Evolutionary conservation across 1,284 basidiomycete species (phyloP).

Genomic region (Papiliotrema nemorosa): DNA sequence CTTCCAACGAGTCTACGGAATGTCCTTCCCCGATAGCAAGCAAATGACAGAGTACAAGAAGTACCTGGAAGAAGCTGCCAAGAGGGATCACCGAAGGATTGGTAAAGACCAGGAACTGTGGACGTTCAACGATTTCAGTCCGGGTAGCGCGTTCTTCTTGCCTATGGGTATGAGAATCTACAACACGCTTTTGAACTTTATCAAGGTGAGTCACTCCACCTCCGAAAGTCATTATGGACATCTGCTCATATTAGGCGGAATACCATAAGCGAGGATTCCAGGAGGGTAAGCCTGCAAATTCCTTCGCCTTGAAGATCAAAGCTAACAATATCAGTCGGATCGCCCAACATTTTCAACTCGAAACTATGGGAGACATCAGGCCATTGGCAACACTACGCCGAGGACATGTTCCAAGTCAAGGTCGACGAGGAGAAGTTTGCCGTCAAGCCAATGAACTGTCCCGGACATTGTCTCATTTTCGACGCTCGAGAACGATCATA

Average conservation of each 20-base stretch:
- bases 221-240: neutral
- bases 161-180: conserved; percentile 97
- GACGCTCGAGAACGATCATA: conserved; percentile 91
- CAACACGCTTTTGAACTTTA: conserved; percentile 85
- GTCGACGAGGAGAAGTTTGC: conserved; percentile 94
- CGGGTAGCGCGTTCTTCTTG: conserved; percentile 94
- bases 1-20: conserved; percentile 94
- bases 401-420: conserved; percentile 94
- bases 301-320: conserved; percentile 9
- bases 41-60: conserved; percentile 93
- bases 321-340: conserved; percentile 64
- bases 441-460: conserved; percentile 99
- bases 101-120: conserved; percentile 96
- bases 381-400: conserved; percentile 96
- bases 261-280: conserved; percentile 54
- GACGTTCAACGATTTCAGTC: conserved; percentile 96
- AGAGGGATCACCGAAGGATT: conserved; percentile 94
- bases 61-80: conserved; percentile 94
- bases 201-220: conserved; percentile 76
- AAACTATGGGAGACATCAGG: conserved; percentile 99
- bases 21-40: conserved; percentile 98
- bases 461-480: conserved; percentile 95
- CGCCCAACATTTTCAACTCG: conserved; percentile 95
- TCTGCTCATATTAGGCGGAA: conserved; percentile 34
- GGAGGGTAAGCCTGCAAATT: conserved; percentile 42